These are phyloP conservation scores for Ustilaginoidea virens DNA, from an alignment of 2,329 filamentous ascomycete genomes.

Conservation along the genomic window DNA sequence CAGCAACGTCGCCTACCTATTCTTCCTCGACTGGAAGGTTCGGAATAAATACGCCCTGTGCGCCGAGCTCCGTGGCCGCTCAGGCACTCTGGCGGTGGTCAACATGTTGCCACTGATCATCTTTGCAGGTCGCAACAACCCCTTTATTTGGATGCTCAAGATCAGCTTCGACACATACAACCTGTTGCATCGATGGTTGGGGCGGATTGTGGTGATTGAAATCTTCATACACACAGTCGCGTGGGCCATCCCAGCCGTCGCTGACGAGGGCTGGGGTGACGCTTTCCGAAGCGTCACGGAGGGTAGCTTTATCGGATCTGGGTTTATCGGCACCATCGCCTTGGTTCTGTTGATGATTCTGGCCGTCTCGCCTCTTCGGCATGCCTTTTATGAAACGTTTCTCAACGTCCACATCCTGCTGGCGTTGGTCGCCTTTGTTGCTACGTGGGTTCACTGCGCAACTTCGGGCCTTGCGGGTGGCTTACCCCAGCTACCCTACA, in stretches of 20 bases:
- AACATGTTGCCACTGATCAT: slow-evolving; percentile 90
- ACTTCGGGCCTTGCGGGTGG: slow-evolving; percentile 41
- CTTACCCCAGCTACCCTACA: slow-evolving; percentile 57
- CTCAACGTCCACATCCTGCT: slow-evolving; percentile 71
- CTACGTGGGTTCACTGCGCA: slow-evolving; percentile 65
- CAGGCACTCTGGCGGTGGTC: slow-evolving; percentile 67
- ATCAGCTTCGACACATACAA: slow-evolving; percentile 97
- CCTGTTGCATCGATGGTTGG: slow-evolving; percentile 54
- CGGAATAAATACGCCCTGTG: slow-evolving; percentile 47
- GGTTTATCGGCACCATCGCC: slow-evolving; percentile 42
- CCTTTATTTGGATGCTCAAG: slow-evolving; percentile 63
- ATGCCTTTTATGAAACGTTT: slow-evolving; percentile 96
- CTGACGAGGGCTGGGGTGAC: slow-evolving; percentile 46
- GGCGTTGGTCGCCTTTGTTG: slow-evolving; percentile 50
- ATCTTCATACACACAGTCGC: slow-evolving; percentile 51
- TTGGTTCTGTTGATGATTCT: slow-evolving; percentile 53
- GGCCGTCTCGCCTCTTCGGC: slow-evolving; percentile 65
- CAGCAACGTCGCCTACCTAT: slow-evolving; percentile 49
- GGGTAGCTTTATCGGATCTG: slow-evolving; percentile 50
- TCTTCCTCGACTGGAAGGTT: slow-evolving; percentile 43
- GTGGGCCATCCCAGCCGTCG: slow-evolving; percentile 59
- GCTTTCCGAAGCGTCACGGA: slow-evolving; percentile 36
- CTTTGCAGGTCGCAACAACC: slow-evolving; percentile 85
- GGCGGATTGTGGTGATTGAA: slow-evolving; percentile 56
- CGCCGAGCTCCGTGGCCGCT: slow-evolving; percentile 73